These are phyloP conservation scores for Comarum palustre DNA, from an alignment of 306 rosid genomes.

Conservation along the genomic window DNA sequence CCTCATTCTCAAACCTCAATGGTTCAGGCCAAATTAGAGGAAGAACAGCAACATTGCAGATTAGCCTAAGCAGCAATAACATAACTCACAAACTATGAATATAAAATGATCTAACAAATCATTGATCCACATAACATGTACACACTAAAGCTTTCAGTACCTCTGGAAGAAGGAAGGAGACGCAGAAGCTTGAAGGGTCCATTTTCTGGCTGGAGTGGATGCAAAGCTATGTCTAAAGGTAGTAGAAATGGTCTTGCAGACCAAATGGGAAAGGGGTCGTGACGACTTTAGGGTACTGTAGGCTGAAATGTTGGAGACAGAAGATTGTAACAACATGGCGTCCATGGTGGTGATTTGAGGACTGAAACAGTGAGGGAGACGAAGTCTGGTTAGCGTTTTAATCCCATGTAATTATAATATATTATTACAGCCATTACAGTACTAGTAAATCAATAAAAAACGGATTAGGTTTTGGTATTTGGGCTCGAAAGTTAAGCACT, in stretches of 20 bases:
- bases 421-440: background rate
- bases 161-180: constrained; percentile 20
- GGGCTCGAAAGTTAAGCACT: background rate
- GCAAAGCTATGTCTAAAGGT: background rate
- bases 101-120: background rate
- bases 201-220: constrained; percentile 6
- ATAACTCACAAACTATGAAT: background rate
- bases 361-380: background rate
- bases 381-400: background rate
- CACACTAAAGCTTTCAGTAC: constrained; percentile 11
- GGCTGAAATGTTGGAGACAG: constrained; percentile 9
- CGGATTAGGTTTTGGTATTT: background rate
- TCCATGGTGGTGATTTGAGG: constrained; percentile 29
- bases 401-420: background rate
- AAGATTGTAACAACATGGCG: constrained; percentile 11
- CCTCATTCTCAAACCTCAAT: background rate
- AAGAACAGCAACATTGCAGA: background rate
- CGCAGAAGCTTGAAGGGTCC: constrained; percentile 17
- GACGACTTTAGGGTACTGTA: constrained; percentile 10
- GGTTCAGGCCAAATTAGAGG: background rate
- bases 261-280: constrained; percentile 15
- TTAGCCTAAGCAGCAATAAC: background rate
- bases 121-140: background rate
- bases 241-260: constrained; percentile 9
- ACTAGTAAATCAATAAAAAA: no score